Evolutionary conservation across 495 filamentous ascomycete genomes (phyloP).

Genomic region (Cryomyces antarcticus): DNA sequence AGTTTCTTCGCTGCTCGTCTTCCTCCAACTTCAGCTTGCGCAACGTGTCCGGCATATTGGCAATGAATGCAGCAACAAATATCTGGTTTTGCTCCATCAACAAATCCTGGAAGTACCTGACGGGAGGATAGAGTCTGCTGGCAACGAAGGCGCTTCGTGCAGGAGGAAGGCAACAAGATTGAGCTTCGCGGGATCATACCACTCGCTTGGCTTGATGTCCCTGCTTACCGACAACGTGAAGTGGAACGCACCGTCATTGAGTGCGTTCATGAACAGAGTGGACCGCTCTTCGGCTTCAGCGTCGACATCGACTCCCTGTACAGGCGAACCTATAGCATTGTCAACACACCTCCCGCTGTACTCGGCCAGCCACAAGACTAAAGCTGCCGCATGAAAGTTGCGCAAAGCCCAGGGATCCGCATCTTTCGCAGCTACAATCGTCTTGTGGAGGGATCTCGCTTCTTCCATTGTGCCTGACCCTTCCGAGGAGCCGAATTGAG

Average conservation of each 20-base stretch:
- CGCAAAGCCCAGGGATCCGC: slow-evolving; percentile 44
- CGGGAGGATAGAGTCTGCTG: slow-evolving; percentile 39
- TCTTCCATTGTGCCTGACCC: slow-evolving; percentile 35
- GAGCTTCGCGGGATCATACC: slow-evolving; percentile 60
- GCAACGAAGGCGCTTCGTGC: slow-evolving; percentile 46
- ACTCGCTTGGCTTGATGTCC: slow-evolving; percentile 51
- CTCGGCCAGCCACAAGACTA: slow-evolving; percentile 70
- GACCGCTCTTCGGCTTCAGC: slow-evolving; percentile 48
- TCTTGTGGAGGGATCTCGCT: slow-evolving; percentile 46
- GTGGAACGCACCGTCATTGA: slow-evolving; percentile 81
- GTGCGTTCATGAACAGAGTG: slow-evolving; percentile 48
- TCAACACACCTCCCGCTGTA: slow-evolving; percentile 82
- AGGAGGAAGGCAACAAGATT: slow-evolving; percentile 59
- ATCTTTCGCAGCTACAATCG: slow-evolving; percentile 41
- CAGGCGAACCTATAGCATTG: slow-evolving; percentile 27
- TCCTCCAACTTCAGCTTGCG: slow-evolving; percentile 73
- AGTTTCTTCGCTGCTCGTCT: slow-evolving; percentile 60
- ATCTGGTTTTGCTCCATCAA: slow-evolving; percentile 65
- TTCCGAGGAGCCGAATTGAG: slow-evolving; percentile 54
- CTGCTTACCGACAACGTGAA: slow-evolving; percentile 71
- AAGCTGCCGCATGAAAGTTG: slow-evolving; percentile 54
- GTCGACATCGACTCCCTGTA: slow-evolving; percentile 34
- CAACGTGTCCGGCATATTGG: slow-evolving; percentile 83
- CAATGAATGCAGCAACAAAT: slow-evolving; percentile 77
- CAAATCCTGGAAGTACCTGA: slow-evolving; percentile 41